phyloP scores from a whole-genome alignment of 176 grass and related monocot species.

The Oryza glaberrima region DNA sequence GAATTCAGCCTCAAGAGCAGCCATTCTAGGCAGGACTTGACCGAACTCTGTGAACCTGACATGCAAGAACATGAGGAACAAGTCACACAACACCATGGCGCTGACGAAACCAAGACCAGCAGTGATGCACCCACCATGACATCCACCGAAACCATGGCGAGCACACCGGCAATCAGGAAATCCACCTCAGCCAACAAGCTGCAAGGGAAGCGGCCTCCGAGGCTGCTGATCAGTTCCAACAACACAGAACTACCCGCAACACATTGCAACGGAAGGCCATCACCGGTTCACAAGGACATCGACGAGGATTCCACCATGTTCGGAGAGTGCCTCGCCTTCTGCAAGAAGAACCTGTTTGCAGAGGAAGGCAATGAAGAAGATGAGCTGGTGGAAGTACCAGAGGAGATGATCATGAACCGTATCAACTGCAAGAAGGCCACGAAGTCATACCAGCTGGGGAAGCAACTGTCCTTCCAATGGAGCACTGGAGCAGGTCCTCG shows the following conservation, averaged over 20 bases:
- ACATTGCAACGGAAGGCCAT: not conserved
- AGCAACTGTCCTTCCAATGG: slow-evolving; percentile 63
- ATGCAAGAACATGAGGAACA: slow-evolving; percentile 8
- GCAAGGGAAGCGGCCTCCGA: slow-evolving; percentile 38
- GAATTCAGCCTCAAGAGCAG: slow-evolving; percentile 34
- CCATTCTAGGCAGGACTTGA: slow-evolving; percentile 41
- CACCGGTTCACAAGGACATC: slow-evolving; percentile 23
- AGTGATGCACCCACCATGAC: not conserved
- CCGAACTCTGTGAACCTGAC: slow-evolving; percentile 17
- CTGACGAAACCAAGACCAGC: not conserved
- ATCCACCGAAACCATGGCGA: slow-evolving; percentile 1
- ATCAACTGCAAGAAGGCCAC: slow-evolving; percentile 68
- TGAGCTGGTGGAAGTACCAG: slow-evolving; percentile 34
- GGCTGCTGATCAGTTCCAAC: slow-evolving; percentile 26
- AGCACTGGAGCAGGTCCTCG: slow-evolving; percentile 69
- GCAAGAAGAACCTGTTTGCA: slow-evolving; percentile 53
- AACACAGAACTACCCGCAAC: not conserved
- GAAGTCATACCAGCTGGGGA: slow-evolving; percentile 70
- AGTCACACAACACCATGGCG: not conserved
- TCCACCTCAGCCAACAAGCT: slow-evolving; percentile 9
- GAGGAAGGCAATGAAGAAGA: slow-evolving; percentile 15
- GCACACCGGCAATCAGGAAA: slow-evolving; percentile 14
- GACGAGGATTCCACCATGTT: slow-evolving; percentile 35
- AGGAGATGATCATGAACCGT: slow-evolving; percentile 57
- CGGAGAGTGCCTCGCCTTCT: slow-evolving; percentile 36